These are phyloP conservation scores for thale cress (Arabidopsis thaliana) DNA, from an alignment of 345 rosid species.

Conservation along the genomic window DNA sequence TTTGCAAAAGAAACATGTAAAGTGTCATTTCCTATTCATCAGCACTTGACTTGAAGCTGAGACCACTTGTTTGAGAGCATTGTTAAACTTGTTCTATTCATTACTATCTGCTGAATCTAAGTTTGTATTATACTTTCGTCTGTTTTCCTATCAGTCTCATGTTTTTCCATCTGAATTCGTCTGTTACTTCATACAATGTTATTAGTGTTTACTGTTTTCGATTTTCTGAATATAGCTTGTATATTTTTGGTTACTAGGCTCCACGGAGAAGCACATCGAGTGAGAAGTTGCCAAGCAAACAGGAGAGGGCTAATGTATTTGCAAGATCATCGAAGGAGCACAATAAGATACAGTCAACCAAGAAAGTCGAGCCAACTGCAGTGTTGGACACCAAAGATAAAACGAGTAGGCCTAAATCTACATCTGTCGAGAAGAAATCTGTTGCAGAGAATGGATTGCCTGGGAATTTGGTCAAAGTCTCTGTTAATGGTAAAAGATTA, in stretches of 20 bases:
- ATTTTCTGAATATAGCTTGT: conserved; percentile 21
- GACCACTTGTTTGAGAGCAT: neutral
- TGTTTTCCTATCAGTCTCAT: neutral
- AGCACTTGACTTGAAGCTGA: conserved; percentile 15
- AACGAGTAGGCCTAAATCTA: conserved; percentile 51
- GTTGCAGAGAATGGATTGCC: conserved; percentile 68
- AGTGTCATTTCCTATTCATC: conserved; percentile 4
- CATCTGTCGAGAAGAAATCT: conserved; percentile 56
- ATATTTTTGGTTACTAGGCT: conserved; percentile 54
- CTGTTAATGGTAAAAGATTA: conserved; percentile 67
- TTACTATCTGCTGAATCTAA: neutral
- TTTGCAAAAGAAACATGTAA: conserved; percentile 5
- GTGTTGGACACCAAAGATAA: conserved; percentile 61
- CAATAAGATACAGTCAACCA: conserved; percentile 53
- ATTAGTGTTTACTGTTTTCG: neutral
- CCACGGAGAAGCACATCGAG: conserved; percentile 82
- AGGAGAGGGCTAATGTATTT: conserved; percentile 59
- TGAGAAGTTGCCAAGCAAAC: conserved; percentile 62
- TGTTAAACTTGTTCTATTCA: neutral
- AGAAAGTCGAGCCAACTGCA: conserved; percentile 61
- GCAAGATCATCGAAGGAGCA: conserved; percentile 66
- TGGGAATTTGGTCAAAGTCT: conserved; percentile 75
- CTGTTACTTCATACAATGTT: neutral
- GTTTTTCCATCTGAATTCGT: neutral
- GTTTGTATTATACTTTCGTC: neutral